Evolutionary conservation across 2,329 filamentous ascomycete genomes (phyloP).

Genomic region (Triangularia setosa): DNA sequence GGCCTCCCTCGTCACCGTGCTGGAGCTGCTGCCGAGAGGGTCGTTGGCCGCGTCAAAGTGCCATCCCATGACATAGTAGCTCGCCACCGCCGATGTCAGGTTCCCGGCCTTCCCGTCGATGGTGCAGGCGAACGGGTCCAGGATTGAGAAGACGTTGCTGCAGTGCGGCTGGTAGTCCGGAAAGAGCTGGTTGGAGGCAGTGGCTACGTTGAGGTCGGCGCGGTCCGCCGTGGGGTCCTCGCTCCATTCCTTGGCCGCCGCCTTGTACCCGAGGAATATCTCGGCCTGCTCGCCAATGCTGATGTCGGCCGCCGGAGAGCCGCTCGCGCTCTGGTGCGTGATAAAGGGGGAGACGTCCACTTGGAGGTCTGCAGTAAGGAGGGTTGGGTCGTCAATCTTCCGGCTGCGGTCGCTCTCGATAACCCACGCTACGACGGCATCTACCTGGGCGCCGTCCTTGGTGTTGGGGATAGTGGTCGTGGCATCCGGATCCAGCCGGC

Average conservation of each 20-base stretch:
- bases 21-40: constrained; percentile 14
- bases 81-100: constrained; percentile 28
- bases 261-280: neutral
- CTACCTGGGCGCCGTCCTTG: constrained; percentile 17
- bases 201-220: neutral
- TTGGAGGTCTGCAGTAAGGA: constrained; percentile 33
- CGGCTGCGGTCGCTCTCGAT: constrained; percentile 36
- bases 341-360: constrained; percentile 38
- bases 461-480: neutral
- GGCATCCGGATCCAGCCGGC: neutral
- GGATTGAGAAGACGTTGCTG: constrained; percentile 38
- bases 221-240: neutral
- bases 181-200: constrained; percentile 35
- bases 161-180: constrained; percentile 40
- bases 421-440: constrained; percentile 30
- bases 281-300: neutral
- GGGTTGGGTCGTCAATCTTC: constrained; percentile 27
- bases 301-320: constrained; percentile 19
- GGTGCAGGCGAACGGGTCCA: constrained; percentile 37
- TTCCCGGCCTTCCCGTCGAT: constrained; percentile 12
- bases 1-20: neutral
- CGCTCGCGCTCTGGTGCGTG: constrained; percentile 27
- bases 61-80: constrained; percentile 41
- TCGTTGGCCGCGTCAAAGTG: constrained; percentile 28
- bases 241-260: neutral